A percentile compares a stretch with the other conserved stretches of the same genome.
Conservation (phyloP, 352 stramenopile species). For the Thalassiosira mediterranea region DNA sequence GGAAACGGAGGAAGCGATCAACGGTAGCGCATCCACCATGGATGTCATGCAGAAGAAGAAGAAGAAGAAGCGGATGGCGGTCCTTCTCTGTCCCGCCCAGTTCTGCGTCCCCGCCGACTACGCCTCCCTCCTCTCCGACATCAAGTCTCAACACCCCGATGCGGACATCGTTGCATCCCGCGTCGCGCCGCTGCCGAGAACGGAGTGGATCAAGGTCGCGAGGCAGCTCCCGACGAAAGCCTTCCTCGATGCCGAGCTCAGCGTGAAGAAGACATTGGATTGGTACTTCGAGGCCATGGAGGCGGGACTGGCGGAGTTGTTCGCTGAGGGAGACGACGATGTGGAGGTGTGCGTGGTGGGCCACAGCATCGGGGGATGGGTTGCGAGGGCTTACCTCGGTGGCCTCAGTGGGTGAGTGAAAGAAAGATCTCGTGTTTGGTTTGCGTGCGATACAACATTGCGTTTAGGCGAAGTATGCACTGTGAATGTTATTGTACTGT, state of each 20-base stretch:
- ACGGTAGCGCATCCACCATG: neutral
- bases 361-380: slow-evolving; percentile 79
- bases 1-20: neutral
- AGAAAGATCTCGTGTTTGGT: neutral
- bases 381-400: slow-evolving; percentile 73
- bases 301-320: slow-evolving; percentile 59
- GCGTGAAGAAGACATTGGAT: slow-evolving; percentile 60
- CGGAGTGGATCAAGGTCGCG: slow-evolving; percentile 81
- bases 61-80: slow-evolving; percentile 32
- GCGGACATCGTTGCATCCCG: slow-evolving; percentile 44
- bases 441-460: no score
- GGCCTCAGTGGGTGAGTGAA: slow-evolving; percentile 58
- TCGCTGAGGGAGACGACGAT: slow-evolving; percentile 56
- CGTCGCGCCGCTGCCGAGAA: slow-evolving; percentile 64
- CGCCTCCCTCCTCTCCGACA: slow-evolving; percentile 51
- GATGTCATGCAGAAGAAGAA: neutral
- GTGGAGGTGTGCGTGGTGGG: slow-evolving; percentile 70
- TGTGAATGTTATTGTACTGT: no score
- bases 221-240: slow-evolving; percentile 61
- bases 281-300: slow-evolving; percentile 83
- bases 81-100: slow-evolving; percentile 77
- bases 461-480: no score
- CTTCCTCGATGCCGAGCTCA: slow-evolving; percentile 69
- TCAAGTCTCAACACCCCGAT: slow-evolving; percentile 12
- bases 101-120: slow-evolving; percentile 82